A percentile compares a stretch with the other conserved stretches of the same genome.
Conservation (phyloP, 345 rosid species). For the Cardamine resedifolia region DNA sequence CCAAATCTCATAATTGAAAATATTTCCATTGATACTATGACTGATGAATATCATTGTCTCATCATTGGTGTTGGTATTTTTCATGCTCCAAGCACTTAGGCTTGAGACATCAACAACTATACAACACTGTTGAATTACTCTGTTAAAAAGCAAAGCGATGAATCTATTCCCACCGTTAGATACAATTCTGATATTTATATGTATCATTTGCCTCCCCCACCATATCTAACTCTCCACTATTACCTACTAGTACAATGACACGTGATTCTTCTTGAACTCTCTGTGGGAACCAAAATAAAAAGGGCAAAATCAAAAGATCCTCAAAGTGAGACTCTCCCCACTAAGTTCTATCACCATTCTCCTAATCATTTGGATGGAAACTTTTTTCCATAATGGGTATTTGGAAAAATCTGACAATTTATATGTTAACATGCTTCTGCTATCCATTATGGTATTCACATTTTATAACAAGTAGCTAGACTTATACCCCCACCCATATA, state of each 20-base stretch:
- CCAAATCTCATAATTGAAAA: constrained; percentile 2
- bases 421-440: background rate
- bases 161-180: constrained; percentile 46
- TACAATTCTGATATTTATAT: constrained; percentile 59
- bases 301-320: constrained; percentile 22
- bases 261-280: constrained; percentile 35
- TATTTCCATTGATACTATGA: constrained; percentile 7
- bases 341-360: constrained; percentile 17
- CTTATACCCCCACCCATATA: no score
- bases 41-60: constrained; percentile 17
- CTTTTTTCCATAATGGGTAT: background rate
- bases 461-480: no score
- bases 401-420: background rate
- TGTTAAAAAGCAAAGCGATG: constrained; percentile 51
- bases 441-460: background rate
- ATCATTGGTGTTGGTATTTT: constrained; percentile 1
- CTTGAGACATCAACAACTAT: background rate
- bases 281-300: background rate
- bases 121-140: constrained; percentile 44
- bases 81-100: background rate
- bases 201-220: constrained; percentile 57
- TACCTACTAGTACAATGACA: constrained; percentile 26
- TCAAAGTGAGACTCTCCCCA: constrained; percentile 29
- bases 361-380: constrained; percentile 15
- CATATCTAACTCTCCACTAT: constrained; percentile 66